Conservation (phyloP, 129 eudicot genomes). For the Lactuca sativa region DNA sequence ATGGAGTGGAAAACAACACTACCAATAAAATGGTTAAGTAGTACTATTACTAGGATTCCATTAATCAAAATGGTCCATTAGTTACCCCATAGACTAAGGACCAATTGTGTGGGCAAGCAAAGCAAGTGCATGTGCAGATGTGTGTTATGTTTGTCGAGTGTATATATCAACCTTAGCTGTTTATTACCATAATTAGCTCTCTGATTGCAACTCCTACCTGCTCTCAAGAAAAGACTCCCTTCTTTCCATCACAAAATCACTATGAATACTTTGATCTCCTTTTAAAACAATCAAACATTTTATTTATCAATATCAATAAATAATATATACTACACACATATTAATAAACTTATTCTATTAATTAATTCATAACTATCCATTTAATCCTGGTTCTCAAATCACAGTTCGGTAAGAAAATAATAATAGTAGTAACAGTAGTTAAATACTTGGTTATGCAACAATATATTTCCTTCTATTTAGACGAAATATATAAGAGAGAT, state of each 20-base stretch:
- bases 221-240: conserved; percentile 4
- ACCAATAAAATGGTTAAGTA: conserved; percentile 17
- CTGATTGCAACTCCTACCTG: conserved; percentile 33
- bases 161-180: conserved; percentile 32
- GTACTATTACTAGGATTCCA: conserved; percentile 26
- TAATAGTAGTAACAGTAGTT: too few species aligned
- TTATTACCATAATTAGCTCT: conserved; percentile 29
- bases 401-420: too few species aligned
- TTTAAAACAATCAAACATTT: neutral
- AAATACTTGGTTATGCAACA: too few species aligned
- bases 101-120: conserved; percentile 27
- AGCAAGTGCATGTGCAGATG: conserved; percentile 26
- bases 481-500: too few species aligned
- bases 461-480: too few species aligned
- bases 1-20: conserved; percentile 4
- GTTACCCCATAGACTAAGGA: conserved; percentile 21
- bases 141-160: conserved; percentile 28
- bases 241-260: neutral
- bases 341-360: too few species aligned
- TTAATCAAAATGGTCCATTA: conserved; percentile 26
- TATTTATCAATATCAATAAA: too few species aligned
- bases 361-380: too few species aligned
- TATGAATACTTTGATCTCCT: neutral
- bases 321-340: too few species aligned
- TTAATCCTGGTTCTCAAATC: too few species aligned